Evolutionary conservation across 352 stramenopile species (phyloP), one percentile per base, ranked within the genome.

Genomic region (Globisporangium emineosum): DNA sequence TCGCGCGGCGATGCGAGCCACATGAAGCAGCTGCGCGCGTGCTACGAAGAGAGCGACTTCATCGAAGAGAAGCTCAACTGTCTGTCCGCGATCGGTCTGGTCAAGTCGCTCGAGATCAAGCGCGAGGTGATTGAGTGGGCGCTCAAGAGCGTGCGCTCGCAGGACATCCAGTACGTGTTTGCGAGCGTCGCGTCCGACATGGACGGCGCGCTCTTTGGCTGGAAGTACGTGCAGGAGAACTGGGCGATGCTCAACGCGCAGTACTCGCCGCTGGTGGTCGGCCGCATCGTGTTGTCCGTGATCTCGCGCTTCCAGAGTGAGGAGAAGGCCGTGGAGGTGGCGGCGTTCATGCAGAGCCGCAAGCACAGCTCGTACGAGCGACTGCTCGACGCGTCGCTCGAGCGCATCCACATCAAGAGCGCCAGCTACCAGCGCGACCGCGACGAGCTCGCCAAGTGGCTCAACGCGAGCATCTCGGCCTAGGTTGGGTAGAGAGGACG

Each of bases 151-250:
- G 86, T 97, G n/a, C 82, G 85, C 23, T 86, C 77, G 40, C 86
- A 96, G 71, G 86, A 97, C 66, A 94, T 90, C 52, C 78, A 91
- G 62, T 89, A 86, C 64, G 62, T 88, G 2, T 94, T 96, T 53
- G 72, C 63, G 42, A 89, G 84, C 51, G 83, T 97, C n/a, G 79
- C 83, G 1, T 67, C 72, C 21, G 83, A 93, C 57, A 69, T 71
- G 29, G 66, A 65, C 25, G 88, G 79, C 33, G 79, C 81, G 1
- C 59, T 66, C 25, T 73, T 83, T 25, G 75, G 80, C 27, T 95
- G 86, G 88, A 40, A 82, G 57, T 95, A 93, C 64, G 69, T 96
- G 45, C 73, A 90, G 68, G 66, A 82, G 13, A 64, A 95, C 69
- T 93, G 88, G 81, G 58, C 37, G 6, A 68, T 73, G 49, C 71